phyloP scores from a whole-genome alignment of 805 yeast genomes.

The Limtongia smithiae region DNA sequence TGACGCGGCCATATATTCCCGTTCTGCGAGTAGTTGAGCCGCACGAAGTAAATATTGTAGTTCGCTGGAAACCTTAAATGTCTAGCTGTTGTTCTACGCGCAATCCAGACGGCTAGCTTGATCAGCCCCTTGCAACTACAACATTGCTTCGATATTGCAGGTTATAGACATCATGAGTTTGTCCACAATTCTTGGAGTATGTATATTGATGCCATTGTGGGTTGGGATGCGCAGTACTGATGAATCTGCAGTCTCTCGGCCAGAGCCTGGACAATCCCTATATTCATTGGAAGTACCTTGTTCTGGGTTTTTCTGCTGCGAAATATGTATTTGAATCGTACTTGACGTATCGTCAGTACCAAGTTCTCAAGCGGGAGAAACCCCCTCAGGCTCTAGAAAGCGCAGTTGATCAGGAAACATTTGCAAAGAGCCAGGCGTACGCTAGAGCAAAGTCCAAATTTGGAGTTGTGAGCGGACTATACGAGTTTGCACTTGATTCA shows the following conservation, averaged over 20 bases:
- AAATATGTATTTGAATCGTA: constrained; percentile 73
- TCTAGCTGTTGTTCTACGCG: too few relatives aligned
- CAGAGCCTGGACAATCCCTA: constrained; percentile 53
- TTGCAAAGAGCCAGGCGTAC: constrained; percentile 71
- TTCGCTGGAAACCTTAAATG: too few relatives aligned
- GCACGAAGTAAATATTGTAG: too few relatives aligned
- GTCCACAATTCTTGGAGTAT: too few relatives aligned
- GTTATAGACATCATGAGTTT: too few relatives aligned
- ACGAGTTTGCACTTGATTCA: constrained; percentile 53
- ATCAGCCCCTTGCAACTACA: too few relatives aligned
- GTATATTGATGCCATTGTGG: not conserved
- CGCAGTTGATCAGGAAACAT: constrained; percentile 69
- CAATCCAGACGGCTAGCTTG: too few relatives aligned
- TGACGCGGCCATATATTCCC: too few relatives aligned
- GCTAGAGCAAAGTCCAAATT: constrained; percentile 74
- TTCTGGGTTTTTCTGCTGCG: constrained; percentile 69
- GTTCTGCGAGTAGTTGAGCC: too few relatives aligned
- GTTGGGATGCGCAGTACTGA: not conserved
- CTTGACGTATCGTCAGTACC: constrained; percentile 73
- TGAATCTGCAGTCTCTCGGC: constrained; percentile 22
- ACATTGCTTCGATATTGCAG: not conserved
- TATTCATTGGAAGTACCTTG: constrained; percentile 75
- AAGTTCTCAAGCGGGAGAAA: constrained; percentile 51
- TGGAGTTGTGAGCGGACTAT: constrained; percentile 53
- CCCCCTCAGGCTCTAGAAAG: constrained; percentile 69